Percentiles rank a stretch among this genome's conserved stretches.
phyloP scores from a whole-genome alignment of 805 yeast genomes.

The Metschnikowia gruessii region DNA sequence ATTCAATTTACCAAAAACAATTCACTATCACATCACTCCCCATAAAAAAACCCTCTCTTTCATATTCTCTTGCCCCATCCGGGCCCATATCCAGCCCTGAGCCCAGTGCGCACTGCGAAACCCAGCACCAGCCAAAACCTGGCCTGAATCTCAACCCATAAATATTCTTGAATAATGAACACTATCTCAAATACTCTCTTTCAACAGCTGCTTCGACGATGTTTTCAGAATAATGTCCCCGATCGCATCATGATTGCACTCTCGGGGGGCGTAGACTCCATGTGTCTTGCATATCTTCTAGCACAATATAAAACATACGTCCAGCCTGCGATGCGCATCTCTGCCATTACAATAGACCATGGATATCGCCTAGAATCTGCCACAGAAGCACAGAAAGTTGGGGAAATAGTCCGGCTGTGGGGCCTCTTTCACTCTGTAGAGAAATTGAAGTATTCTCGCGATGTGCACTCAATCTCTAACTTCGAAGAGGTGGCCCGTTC shows the following conservation, averaged over 20 bases:
- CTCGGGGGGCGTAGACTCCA: constrained; percentile 82
- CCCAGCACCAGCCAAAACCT: background rate
- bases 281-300: constrained; percentile 59
- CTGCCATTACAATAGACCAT: constrained; percentile 70
- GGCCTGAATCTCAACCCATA: too few relatives aligned
- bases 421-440: constrained; percentile 33
- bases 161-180: background rate
- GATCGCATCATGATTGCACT: constrained; percentile 50
- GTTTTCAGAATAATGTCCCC: constrained; percentile 23
- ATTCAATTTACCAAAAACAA: too few relatives aligned
- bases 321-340: constrained; percentile 31
- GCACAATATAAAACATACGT: constrained; percentile 30
- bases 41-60: background rate
- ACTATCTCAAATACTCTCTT: constrained; percentile 5
- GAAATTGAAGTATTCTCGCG: constrained; percentile 23
- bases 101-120: constrained; percentile 2
- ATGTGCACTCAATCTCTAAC: constrained; percentile 32
- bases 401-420: constrained; percentile 31
- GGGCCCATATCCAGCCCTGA: background rate
- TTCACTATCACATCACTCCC: too few relatives aligned
- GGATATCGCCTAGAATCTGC: constrained; percentile 47
- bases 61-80: too few relatives aligned
- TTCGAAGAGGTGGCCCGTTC: constrained; percentile 62
- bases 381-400: constrained; percentile 48
- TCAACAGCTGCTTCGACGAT: constrained; percentile 9